phyloP scores from a whole-genome alignment of 106 monocot species.

The Platanthera guangdongensis region DNA sequence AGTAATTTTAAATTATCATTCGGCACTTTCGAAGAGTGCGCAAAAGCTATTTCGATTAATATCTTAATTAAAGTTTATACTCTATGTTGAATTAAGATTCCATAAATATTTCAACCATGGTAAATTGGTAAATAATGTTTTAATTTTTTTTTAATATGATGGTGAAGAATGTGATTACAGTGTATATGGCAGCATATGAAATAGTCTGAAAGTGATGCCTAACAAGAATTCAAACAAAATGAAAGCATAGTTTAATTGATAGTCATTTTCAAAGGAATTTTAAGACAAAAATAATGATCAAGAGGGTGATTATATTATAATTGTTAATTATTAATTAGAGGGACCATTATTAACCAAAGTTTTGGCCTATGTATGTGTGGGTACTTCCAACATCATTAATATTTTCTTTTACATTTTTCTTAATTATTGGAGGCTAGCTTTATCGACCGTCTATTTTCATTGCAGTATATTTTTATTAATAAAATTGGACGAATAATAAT shows the following conservation, averaged over 20 bases:
- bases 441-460: too few species aligned
- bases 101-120: neutral
- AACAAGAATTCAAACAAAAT: neutral
- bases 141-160: neutral
- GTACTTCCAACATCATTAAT: too few species aligned
- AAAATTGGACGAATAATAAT: too few species aligned
- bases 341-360: neutral
- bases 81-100: neutral
- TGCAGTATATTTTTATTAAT: too few species aligned
- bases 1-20: too few species aligned
- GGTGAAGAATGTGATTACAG: neutral
- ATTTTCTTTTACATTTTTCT: too few species aligned
- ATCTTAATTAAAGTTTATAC: too few species aligned
- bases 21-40: too few species aligned
- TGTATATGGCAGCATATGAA: neutral
- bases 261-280: neutral
- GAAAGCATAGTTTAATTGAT: neutral
- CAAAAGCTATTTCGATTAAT: too few species aligned
- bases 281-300: neutral
- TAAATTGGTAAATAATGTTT: neutral
- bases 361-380: neutral
- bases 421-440: too few species aligned
- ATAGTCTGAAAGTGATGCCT: neutral
- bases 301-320: neutral
- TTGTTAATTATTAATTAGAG: too few species aligned